phyloP scores from a whole-genome alignment of 2,329 filamentous ascomycete species.

The Aspergillus alliaceus region DNA sequence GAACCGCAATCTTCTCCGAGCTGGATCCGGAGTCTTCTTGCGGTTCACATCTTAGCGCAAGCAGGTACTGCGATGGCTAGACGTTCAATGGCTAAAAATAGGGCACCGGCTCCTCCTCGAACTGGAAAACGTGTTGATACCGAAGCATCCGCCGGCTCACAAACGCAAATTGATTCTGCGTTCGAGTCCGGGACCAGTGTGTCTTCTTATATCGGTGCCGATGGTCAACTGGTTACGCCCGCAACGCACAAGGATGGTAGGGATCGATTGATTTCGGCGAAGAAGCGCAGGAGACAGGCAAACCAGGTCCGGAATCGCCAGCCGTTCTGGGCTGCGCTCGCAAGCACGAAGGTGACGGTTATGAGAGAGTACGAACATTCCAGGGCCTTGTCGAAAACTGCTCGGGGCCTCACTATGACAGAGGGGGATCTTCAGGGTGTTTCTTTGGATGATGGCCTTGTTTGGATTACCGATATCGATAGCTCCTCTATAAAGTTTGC shows the following conservation, averaged over 20 bases:
- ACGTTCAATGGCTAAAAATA: conserved; percentile 47
- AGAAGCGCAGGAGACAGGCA: conserved; percentile 87
- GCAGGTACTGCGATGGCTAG: conserved; percentile 49
- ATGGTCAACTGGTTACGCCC: conserved; percentile 52
- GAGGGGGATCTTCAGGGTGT: conserved; percentile 44
- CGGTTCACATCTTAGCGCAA: conserved; percentile 51
- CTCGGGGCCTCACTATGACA: conserved; percentile 39
- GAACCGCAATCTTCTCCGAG: conserved; percentile 44
- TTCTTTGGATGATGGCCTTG: conserved; percentile 43
- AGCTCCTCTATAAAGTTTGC: conserved; percentile 50
- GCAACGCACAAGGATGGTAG: conserved; percentile 54
- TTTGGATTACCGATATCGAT: conserved; percentile 50
- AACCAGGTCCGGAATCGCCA: conserved; percentile 87
- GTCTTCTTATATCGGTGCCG: conserved; percentile 40
- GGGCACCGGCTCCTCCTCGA: conserved; percentile 40
- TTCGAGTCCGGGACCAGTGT: conserved; percentile 45
- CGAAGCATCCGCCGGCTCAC: conserved; percentile 46
- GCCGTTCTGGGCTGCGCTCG: conserved; percentile 89
- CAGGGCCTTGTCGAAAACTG: conserved; percentile 45
- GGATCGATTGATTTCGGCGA: conserved; percentile 62
- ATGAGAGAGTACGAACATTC: conserved; percentile 88
- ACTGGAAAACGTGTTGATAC: conserved; percentile 46
- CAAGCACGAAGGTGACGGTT: conserved; percentile 94
- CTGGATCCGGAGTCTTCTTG: conserved; percentile 49
- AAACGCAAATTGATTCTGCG: conserved; percentile 42